Evolutionary conservation across 306 rosid species (phyloP), one percentile per base, ranked within the genome.

Genomic region (Cicer judaicum): DNA sequence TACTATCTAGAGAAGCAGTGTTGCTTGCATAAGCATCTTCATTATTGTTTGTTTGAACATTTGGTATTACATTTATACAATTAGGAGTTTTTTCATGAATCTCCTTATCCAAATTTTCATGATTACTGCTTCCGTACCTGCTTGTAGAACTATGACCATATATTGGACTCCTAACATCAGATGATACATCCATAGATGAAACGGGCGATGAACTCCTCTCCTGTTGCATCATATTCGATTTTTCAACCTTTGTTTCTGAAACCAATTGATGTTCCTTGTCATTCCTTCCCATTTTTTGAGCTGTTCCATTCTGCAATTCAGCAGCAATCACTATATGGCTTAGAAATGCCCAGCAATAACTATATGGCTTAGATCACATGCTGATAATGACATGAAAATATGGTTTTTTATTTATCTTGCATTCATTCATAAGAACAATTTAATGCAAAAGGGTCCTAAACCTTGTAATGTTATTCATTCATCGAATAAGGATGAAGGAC

Each of bases 161-260:
- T 86, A 74, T 84, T n/a, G 92, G 88, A 83, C 88, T 89, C 56
- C 86, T 91, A 16, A 82, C 69, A 70, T 84, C 90, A 76, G 90
- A 87, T 47, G 87, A 85, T 12, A 83, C 71, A 82, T 93, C 92
- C 59, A 81, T 53, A 34, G 95, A 82, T 36, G 92, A 83, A 7
- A 86, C 71, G 73, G 77, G 62, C 9, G 87, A 89, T 66, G 90
- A 86, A 82, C 85, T 81, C 72, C 79, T 78, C 85, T 82, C 88
- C 63, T 82, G 88, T 43, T 50, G 84, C 39, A 55, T 78, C 82
- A 60, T 52, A 78, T 70, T 80, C 70, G 80, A 65, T 9, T 81
- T 85, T 73, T 84, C 87, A 78, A 80, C 61, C 65, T 54, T 80
- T 54, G 82, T 63, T 74, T 87, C 87, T 34, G 85, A 84, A 65